These are phyloP conservation scores for Excoecaria agallocha DNA, from an alignment of 345 rosid genomes.

Conservation along the genomic window DNA sequence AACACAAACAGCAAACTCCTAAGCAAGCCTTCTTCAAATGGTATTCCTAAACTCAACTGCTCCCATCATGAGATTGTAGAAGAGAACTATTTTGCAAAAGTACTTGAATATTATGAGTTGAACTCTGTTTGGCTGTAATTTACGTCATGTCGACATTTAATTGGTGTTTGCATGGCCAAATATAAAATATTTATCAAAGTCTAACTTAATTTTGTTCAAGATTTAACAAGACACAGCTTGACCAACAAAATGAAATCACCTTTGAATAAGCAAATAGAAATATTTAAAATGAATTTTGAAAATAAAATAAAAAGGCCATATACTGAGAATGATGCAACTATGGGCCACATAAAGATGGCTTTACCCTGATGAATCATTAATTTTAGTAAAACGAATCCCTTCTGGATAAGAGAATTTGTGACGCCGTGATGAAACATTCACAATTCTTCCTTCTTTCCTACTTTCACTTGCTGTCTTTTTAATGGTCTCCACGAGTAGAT, in stretches of 20 bases:
- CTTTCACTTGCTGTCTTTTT: constrained; percentile 39
- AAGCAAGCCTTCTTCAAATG: background rate
- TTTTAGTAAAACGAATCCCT: constrained; percentile 42
- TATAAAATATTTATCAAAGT: background rate
- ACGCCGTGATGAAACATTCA: constrained; percentile 39
- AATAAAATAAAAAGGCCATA: background rate
- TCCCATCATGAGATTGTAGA: background rate
- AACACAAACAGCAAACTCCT: background rate
- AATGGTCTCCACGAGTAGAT: constrained; percentile 46
- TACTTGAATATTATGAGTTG: background rate
- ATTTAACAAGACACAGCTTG: background rate
- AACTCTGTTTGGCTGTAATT: background rate
- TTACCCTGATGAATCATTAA: constrained; percentile 32
- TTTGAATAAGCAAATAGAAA: background rate
- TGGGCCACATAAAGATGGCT: background rate
- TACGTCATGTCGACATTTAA: background rate
- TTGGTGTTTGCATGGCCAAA: background rate
- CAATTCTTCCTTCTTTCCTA: constrained; percentile 45
- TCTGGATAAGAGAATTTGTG: constrained; percentile 38
- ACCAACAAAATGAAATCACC: background rate
- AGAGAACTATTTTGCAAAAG: background rate
- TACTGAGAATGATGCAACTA: background rate
- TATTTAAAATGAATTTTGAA: background rate
- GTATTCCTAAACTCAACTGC: background rate
- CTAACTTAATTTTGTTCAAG: background rate